Conservation (phyloP, 2,329 filamentous ascomycete genomes). For the Colletotrichum chrysophilum region DNA sequence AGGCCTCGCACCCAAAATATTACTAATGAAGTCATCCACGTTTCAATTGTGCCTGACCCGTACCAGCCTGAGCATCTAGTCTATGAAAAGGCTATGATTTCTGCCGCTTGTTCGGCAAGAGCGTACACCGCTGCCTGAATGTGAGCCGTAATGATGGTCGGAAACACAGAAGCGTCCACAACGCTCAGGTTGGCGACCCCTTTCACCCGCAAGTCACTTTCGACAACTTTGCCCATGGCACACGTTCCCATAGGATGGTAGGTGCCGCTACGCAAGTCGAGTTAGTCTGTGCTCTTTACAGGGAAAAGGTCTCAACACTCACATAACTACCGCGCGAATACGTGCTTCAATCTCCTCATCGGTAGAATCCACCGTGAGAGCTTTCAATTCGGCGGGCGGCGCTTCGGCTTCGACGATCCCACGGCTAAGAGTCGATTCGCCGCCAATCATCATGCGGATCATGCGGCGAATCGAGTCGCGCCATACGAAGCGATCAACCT, state of each 20-base stretch:
- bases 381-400: not conserved
- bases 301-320: not conserved
- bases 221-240: slow-evolving; percentile 28
- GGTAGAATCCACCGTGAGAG: not conserved
- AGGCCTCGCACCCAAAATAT: not conserved
- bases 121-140: not conserved
- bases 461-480: slow-evolving; percentile 30
- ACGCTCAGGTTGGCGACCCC: slow-evolving; percentile 39
- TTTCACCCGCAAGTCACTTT: slow-evolving; percentile 38
- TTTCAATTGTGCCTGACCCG: not conserved
- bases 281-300: not conserved
- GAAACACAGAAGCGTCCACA: slow-evolving; percentile 42
- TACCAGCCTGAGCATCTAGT: not conserved
- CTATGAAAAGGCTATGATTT: not conserved
- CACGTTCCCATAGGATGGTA: not conserved
- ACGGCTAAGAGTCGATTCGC: slow-evolving; percentile 22
- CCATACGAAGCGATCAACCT: slow-evolving; percentile 32
- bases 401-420: not conserved
- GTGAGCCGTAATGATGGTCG: slow-evolving; percentile 19
- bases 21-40: not conserved
- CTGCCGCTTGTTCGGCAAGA: not conserved
- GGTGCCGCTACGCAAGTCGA: not conserved
- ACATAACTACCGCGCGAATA: not conserved
- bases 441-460: slow-evolving; percentile 24
- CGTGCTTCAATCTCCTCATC: not conserved